Evolutionary conservation across 2,329 filamentous ascomycete genomes (phyloP).

Genomic region (Fusarium mexicanum): DNA sequence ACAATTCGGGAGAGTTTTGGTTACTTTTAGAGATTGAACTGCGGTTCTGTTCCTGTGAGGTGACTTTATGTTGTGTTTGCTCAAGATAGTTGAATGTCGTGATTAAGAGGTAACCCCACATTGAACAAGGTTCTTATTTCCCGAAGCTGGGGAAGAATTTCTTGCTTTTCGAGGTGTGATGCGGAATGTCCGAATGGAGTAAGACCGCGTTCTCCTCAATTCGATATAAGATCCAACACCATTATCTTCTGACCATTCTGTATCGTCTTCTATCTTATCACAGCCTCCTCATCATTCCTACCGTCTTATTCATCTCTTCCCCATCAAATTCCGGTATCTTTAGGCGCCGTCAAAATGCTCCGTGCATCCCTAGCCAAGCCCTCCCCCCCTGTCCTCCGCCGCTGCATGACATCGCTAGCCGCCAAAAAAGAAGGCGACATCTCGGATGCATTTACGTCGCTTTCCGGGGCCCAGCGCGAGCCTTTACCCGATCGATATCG

Average conservation of each 20-base stretch:
- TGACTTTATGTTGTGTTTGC: background rate
- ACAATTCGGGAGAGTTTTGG: background rate
- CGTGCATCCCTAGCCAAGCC: conserved; percentile 31
- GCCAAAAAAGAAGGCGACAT: conserved; percentile 69
- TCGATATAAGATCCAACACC: conserved; percentile 30
- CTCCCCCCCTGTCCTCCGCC: conserved; percentile 12
- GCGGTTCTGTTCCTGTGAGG: background rate
- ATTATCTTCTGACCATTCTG: background rate
- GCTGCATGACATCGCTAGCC: conserved; percentile 27
- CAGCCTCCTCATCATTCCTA: background rate
- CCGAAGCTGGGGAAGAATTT: conserved; percentile 12
- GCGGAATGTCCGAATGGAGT: conserved; percentile 46
- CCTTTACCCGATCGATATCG: conserved; percentile 66
- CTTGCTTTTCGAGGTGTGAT: background rate
- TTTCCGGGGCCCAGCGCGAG: conserved; percentile 57
- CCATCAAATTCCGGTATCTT: background rate
- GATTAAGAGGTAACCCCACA: background rate
- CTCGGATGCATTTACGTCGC: conserved; percentile 68
- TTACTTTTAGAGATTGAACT: background rate
- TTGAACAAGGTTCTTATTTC: background rate
- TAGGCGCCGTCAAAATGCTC: conserved; percentile 25
- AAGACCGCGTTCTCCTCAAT: conserved; percentile 39
- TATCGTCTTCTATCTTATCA: background rate
- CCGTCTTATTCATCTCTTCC: rapidly evolving
- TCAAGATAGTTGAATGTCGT: background rate